These are phyloP conservation scores for Melanogaster broomeanus DNA, from an alignment of 768 basidiomycete genomes.

Conservation along the genomic window DNA sequence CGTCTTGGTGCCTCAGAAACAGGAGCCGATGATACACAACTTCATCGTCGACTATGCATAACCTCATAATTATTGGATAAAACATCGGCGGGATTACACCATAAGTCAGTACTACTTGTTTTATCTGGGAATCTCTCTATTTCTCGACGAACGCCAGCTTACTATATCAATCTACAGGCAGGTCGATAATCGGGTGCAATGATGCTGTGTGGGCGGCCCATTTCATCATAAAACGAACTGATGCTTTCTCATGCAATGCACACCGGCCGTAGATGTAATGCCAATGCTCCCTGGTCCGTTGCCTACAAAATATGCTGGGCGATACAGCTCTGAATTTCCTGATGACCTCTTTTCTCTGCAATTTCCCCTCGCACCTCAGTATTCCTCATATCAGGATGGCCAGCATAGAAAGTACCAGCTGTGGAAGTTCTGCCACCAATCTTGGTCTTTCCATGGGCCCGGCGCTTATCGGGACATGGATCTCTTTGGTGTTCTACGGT, in stretches of 20 bases:
- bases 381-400: not conserved
- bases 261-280: not conserved
- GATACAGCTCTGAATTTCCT: not conserved
- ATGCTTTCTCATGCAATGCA: not conserved
- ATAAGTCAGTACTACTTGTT: not conserved
- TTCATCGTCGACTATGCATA: not conserved
- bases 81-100: not conserved
- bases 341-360: not conserved
- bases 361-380: not conserved
- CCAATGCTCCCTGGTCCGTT: not conserved
- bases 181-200: not conserved
- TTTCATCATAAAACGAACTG: not conserved
- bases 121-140: not conserved
- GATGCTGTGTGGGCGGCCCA: not conserved
- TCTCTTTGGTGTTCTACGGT: not conserved
- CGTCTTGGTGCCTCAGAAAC: not conserved
- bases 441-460: not conserved
- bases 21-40: not conserved
- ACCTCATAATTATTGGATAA: not conserved
- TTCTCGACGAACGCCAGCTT: not conserved
- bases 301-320: not conserved
- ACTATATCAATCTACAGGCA: not conserved
- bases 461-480: not conserved
- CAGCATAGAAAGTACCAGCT: not conserved
- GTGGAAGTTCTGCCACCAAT: not conserved